phyloP scores from a whole-genome alignment of 1,284 basidiomycete genomes.

The Exobasidium cylindrosporum region DNA sequence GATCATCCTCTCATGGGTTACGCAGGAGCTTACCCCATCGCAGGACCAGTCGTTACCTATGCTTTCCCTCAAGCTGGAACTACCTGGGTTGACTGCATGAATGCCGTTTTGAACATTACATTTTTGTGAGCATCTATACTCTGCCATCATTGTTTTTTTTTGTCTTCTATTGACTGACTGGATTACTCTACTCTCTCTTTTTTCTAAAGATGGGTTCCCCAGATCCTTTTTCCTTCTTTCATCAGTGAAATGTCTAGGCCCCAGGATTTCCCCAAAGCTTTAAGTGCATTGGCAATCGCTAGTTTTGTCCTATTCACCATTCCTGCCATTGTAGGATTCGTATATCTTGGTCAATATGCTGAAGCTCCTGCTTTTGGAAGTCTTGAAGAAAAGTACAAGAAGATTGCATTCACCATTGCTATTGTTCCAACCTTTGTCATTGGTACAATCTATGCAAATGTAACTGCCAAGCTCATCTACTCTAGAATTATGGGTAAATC shows the following conservation, averaged over 20 bases:
- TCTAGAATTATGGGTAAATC: slow-evolving; percentile 27
- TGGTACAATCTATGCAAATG: slow-evolving; percentile 36
- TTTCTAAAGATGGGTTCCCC: slow-evolving; percentile 16
- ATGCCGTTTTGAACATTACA: slow-evolving; percentile 56
- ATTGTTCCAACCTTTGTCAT: slow-evolving; percentile 40
- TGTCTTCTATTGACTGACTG: no score
- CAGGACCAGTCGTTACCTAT: slow-evolving; percentile 9
- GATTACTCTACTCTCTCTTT: no score
- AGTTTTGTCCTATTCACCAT: slow-evolving; percentile 22
- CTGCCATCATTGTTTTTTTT: no score
- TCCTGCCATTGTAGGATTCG: slow-evolving; percentile 17
- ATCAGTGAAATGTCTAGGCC: slow-evolving; percentile 18
- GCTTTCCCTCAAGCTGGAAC: slow-evolving; percentile 52
- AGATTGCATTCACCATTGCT: slow-evolving; percentile 57
- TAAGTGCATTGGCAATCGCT: slow-evolving; percentile 15
- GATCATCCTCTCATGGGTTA: slow-evolving; percentile 14
- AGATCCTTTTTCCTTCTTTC: slow-evolving; percentile 20
- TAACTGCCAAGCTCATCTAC: slow-evolving; percentile 30
- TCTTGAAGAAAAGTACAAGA: slow-evolving; percentile 58
- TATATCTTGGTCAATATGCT: slow-evolving; percentile 58
- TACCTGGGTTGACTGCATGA: slow-evolving; percentile 62
- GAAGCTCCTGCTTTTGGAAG: slow-evolving; percentile 62
- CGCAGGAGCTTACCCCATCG: slow-evolving; percentile 9
- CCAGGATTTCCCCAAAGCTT: slow-evolving; percentile 22
- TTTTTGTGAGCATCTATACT: slow-evolving; percentile 37